Evolutionary conservation across 805 yeast genomes (phyloP), one percentile per base, ranked within the genome.

Genomic region (Zygoascus biomembranicola): DNA sequence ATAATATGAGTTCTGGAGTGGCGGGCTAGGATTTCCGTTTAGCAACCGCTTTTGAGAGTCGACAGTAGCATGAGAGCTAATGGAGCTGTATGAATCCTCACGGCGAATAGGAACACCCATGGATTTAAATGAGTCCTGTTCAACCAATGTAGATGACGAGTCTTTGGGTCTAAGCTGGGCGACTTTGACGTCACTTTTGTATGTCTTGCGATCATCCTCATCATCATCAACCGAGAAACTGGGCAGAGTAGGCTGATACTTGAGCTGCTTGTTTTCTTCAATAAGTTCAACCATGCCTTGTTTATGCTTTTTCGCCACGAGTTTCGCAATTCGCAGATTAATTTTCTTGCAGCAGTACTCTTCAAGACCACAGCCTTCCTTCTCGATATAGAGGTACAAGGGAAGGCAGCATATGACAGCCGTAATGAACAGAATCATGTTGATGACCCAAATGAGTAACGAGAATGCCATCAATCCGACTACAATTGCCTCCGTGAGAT

Each of bases 381-480:
- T 66, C 11, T 76, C 63, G 18, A 77, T 63, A 56, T 72, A 76
- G 51, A 75, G 71, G 58, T 73, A 75, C 1, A 84, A 76, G 2
- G 82, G 85, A 13, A 79, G 59, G 47, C 75, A 74, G 55, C 76
- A 72, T 1, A 80, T 39, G 57, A 83, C 56, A 0, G 88, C 90
- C 52, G 80, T 61, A 23, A 73, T 59, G 54, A 85, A 77, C 63
- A 75, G 74, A 51, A 78, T 62, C 55, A 85, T 76, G 72, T 86
- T 85, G 52, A 85, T 68, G 11, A 81, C 70, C 90, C 94, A 89
- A 59, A 89, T 77, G 14, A 78, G 65, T 61, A 89, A 80, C 1
- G 95, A 85, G 54, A 85, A 75, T 42, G 85, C 73, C 92, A 88
- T 87, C 59, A 85, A 76, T 28, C 88, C 79, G 26, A 89, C 66